These are phyloP conservation scores for Cutaneotrichosporon cyanovorans DNA, from an alignment of 1,284 basidiomycete species.

Conservation along the genomic window DNA sequence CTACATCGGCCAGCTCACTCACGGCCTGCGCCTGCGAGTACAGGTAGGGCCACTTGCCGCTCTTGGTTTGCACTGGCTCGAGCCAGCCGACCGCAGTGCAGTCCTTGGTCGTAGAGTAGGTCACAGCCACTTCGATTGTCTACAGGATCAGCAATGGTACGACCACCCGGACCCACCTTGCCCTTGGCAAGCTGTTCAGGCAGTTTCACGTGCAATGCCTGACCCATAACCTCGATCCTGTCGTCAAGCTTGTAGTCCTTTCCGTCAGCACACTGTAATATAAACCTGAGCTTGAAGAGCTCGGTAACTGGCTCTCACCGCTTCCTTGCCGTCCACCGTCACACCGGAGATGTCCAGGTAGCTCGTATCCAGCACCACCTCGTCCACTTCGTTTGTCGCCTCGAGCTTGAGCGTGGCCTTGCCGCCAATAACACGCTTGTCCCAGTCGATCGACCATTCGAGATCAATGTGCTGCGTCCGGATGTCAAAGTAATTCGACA, in stretches of 20 bases:
- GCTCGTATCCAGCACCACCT: slow-evolving; percentile 72
- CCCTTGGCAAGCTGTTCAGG: slow-evolving; percentile 23
- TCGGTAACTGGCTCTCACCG: too few species aligned
- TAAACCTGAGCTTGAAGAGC: too few species aligned
- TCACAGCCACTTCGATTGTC: slow-evolving; percentile 55
- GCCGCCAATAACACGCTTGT: slow-evolving; percentile 60
- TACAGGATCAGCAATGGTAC: slow-evolving; percentile 49
- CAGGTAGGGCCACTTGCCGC: slow-evolving; percentile 75
- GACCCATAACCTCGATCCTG: slow-evolving; percentile 43
- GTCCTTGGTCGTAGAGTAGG: slow-evolving; percentile 66
- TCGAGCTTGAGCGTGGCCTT: slow-evolving; percentile 53
- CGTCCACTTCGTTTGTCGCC: slow-evolving; percentile 55
- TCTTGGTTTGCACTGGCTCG: slow-evolving; percentile 82
- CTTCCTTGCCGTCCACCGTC: slow-evolving; percentile 51
- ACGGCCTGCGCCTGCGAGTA: slow-evolving; percentile 89
- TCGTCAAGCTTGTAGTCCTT: slow-evolving; percentile 54
- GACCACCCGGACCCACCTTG: slow-evolving; percentile 45
- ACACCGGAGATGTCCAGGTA: slow-evolving; percentile 62
- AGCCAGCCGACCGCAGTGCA: slow-evolving; percentile 93
- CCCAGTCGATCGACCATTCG: slow-evolving; percentile 78
- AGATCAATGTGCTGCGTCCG: slow-evolving; percentile 63
- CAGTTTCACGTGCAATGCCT: slow-evolving; percentile 44
- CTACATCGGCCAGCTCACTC: slow-evolving; percentile 11
- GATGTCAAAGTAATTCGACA: slow-evolving; percentile 70
- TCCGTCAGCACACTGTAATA: slow-evolving; percentile 14